Evolutionary conservation across 1,284 basidiomycete genomes (phyloP).

Genomic region (Pseudozyma hubeiensis): DNA sequence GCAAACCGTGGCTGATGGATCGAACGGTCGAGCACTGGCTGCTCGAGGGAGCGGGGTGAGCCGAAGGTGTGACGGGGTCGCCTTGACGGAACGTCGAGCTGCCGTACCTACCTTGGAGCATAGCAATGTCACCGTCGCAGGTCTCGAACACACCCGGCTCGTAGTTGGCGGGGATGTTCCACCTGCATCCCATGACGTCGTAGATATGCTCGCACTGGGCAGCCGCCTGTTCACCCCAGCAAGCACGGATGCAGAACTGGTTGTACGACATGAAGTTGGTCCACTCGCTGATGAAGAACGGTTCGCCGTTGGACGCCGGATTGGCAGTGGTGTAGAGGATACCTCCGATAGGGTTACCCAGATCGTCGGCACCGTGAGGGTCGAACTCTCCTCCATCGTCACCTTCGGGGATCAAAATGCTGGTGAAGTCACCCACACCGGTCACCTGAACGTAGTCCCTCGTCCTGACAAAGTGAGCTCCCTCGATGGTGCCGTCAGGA

Average conservation of each 20-base stretch:
- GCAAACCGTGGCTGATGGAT: constrained; percentile 37
- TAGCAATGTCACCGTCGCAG: constrained; percentile 56
- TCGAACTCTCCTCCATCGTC: constrained; percentile 65
- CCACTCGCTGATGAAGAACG: constrained; percentile 49
- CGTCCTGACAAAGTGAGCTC: constrained; percentile 65
- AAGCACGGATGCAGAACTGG: constrained; percentile 64
- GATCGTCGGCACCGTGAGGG: constrained; percentile 62
- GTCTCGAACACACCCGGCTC: constrained; percentile 55
- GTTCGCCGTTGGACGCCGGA: constrained; percentile 46
- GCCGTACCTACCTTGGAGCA: constrained; percentile 59
- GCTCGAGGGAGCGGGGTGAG: constrained; percentile 41
- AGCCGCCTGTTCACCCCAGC: constrained; percentile 52
- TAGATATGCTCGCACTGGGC: constrained; percentile 64
- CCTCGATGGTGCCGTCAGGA: constrained; percentile 61
- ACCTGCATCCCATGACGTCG: constrained; percentile 63
- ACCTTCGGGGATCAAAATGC: constrained; percentile 43
- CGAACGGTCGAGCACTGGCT: constrained; percentile 33
- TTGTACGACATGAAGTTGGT: constrained; percentile 64
- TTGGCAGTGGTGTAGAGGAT: constrained; percentile 63
- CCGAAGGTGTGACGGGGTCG: constrained; percentile 41
- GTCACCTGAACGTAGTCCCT: constrained; percentile 64
- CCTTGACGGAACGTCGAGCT: constrained; percentile 61
- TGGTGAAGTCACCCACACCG: constrained; percentile 58
- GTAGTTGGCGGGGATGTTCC: constrained; percentile 63
- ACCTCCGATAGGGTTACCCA: constrained; percentile 62